phyloP scores from a whole-genome alignment of 2,329 filamentous ascomycete genomes.

The Cladosporium austrohemisphaericum region DNA sequence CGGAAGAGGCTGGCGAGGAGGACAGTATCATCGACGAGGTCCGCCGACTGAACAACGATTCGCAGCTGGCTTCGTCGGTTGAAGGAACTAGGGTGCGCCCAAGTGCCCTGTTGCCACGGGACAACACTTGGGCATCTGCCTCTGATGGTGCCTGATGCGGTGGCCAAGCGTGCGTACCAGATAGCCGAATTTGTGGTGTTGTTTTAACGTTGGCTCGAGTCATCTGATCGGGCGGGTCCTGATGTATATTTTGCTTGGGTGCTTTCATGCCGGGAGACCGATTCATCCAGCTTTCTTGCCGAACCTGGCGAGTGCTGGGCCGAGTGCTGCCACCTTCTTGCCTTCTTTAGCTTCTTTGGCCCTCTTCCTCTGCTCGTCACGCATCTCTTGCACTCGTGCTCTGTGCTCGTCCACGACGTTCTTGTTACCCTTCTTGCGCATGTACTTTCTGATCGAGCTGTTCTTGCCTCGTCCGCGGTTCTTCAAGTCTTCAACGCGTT shows the following conservation, averaged over 20 bases:
- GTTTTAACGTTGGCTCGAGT: neutral
- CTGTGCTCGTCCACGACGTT: conserved; percentile 97
- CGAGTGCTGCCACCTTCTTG: conserved; percentile 71
- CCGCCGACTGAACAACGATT: conserved; percentile 29
- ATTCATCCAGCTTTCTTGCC: conserved; percentile 32
- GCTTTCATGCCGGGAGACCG: neutral
- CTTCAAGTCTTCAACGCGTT: conserved; percentile 57
- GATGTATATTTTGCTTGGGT: neutral
- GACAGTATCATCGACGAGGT: conserved; percentile 29
- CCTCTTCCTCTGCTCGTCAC: conserved; percentile 64
- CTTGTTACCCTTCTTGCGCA: conserved; percentile 86
- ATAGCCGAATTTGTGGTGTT: neutral
- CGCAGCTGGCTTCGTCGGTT: conserved; percentile 27
- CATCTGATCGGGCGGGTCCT: neutral
- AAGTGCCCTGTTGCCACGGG: conserved; percentile 5
- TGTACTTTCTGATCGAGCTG: conserved; percentile 77
- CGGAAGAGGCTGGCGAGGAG: conserved; percentile 24
- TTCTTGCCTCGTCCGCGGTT: conserved; percentile 88
- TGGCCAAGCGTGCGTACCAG: neutral
- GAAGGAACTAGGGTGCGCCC: conserved; percentile 23
- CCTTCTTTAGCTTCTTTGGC: conserved; percentile 63
- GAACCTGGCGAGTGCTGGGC: conserved; percentile 83
- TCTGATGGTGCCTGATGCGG: neutral
- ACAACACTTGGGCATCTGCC: conserved; percentile 8
- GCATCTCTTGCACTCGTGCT: conserved; percentile 77